phyloP scores from a whole-genome alignment of 2,329 filamentous ascomycete species.

The Dactylellina leptospora region DNA sequence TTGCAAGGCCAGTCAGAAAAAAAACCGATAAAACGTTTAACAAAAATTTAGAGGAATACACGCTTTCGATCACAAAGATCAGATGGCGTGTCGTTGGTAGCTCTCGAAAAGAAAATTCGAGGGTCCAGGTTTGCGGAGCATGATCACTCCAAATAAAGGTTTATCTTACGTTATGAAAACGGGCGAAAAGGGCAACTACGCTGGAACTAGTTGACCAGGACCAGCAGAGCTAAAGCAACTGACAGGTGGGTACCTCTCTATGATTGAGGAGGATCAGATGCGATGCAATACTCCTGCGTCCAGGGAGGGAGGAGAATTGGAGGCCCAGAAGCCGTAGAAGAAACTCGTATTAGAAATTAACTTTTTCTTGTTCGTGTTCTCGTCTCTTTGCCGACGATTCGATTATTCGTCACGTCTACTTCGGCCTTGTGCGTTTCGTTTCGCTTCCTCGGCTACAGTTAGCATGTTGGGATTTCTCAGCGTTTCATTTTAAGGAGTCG shows the following conservation, averaged over 20 bases:
- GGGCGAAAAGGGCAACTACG: constrained; percentile 46
- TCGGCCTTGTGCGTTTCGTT: constrained; percentile 33
- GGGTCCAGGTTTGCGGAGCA: constrained; percentile 28
- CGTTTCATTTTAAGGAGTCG: constrained; percentile 38
- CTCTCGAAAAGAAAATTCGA: constrained; percentile 45
- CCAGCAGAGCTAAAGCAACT: constrained; percentile 16
- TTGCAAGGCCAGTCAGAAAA: not conserved
- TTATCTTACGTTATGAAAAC: constrained; percentile 53
- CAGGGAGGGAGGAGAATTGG: not conserved
- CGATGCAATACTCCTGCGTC: constrained; percentile 16
- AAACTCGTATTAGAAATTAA: constrained; percentile 43
- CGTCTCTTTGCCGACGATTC: constrained; percentile 32
- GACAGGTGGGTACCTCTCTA: constrained; percentile 23
- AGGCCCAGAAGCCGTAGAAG: not conserved
- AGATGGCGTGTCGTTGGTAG: constrained; percentile 34
- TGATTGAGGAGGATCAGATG: constrained; percentile 24
- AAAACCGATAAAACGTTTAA: constrained; percentile 13
- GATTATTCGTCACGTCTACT: not conserved
- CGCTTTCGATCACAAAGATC: no score
- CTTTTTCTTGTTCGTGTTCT: constrained; percentile 31
- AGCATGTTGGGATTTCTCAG: constrained; percentile 29
- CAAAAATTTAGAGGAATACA: constrained; percentile 8
- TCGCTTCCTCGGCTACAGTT: constrained; percentile 48
- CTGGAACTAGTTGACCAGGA: constrained; percentile 37
- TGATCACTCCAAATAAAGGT: constrained; percentile 52